Evolutionary conservation across 1,284 basidiomycete genomes (phyloP), one percentile per base, ranked within the genome.

Genomic region (Spongiforma sp.): DNA sequence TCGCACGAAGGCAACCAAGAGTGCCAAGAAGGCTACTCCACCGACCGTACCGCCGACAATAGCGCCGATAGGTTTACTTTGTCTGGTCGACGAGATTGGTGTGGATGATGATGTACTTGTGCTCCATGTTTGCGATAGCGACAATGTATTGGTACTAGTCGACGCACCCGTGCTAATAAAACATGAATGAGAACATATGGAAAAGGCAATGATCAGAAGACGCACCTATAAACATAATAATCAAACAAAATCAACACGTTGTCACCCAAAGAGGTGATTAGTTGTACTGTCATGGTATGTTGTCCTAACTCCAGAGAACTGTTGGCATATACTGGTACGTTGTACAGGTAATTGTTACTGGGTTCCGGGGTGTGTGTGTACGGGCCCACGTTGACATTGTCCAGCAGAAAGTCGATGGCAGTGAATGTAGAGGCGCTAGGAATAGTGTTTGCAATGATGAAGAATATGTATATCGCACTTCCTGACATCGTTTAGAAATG

Each of bases 391-490:
- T 19, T 0, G 2, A 1, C 15, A 4, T 33, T 26, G 41, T 71
- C 71, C 36, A 71, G 32, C 12, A 62, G 3, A 19, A 71, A 71
- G 1, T 53, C 0, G 11, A 71, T 24, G 1, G 65, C n/a, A 2
- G 68, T 70, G 10, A 52, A 8, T 4, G 59, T 60, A 1, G 43
- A 24, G 33, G 3, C 0, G 3, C n/a, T 1, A 21, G 9, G 41
- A 12, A 62, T 5, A 5, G 1, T 41, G 36, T 70, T 70, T 28
- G 68, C 63, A 0, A 62, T 8, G 55, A 68, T 68, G 34, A 70
- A 70, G 55, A 68, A 70, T 33, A 72, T 62, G n/a, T 72, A 70
- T 15, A 72, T 0, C 1, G 33, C 68, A 26, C 39, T 69, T 24
- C 71, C 70, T 71, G 58, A 4, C 39, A n/a, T 11, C 3, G 8